Percentiles rank a stretch among this genome's conserved stretches.
These are phyloP conservation scores for Populus deltoides DNA, from an alignment of 345 rosid species.

Conservation along the genomic window DNA sequence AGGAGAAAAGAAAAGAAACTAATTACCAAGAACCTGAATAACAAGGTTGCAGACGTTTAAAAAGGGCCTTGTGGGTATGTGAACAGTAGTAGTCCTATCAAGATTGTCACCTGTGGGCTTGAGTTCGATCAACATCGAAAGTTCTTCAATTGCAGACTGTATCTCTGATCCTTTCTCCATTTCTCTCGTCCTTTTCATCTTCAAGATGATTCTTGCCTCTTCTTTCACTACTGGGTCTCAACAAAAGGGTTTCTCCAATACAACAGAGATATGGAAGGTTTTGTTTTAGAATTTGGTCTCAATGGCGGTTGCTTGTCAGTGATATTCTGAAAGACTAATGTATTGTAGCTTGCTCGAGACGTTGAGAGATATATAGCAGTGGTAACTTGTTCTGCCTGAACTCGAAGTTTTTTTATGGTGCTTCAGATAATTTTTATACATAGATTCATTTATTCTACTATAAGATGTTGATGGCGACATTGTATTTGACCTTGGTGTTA, in stretches of 20 bases:
- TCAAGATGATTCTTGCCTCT: not conserved
- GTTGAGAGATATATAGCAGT: not conserved
- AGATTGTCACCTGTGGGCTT: slow-evolving; percentile 31
- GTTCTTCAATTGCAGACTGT: slow-evolving; percentile 76
- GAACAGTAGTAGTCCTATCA: slow-evolving; percentile 28
- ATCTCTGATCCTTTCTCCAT: slow-evolving; percentile 58
- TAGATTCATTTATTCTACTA: not conserved
- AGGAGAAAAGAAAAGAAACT: slow-evolving; percentile 5
- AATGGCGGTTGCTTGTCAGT: not conserved
- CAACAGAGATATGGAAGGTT: not conserved
- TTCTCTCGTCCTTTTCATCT: slow-evolving; percentile 79
- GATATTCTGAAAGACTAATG: not conserved
- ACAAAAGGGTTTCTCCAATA: not conserved
- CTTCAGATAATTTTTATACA: not conserved
- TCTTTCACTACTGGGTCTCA: not conserved
- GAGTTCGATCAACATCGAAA: slow-evolving; percentile 42
- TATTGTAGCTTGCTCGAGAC: not conserved
- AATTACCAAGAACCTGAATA: slow-evolving; percentile 81
- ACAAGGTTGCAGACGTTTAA: slow-evolving; percentile 62
- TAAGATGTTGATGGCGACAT: slow-evolving; percentile 31
- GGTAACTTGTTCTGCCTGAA: slow-evolving; percentile 10
- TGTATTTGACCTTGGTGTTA: slow-evolving; percentile 43
- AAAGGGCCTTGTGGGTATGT: slow-evolving; percentile 62
- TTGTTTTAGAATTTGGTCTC: slow-evolving; percentile 3
- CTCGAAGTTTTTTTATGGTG: not conserved